These are phyloP conservation scores for Periconia digitata DNA, from an alignment of 2,329 filamentous ascomycete species.

Conservation along the genomic window DNA sequence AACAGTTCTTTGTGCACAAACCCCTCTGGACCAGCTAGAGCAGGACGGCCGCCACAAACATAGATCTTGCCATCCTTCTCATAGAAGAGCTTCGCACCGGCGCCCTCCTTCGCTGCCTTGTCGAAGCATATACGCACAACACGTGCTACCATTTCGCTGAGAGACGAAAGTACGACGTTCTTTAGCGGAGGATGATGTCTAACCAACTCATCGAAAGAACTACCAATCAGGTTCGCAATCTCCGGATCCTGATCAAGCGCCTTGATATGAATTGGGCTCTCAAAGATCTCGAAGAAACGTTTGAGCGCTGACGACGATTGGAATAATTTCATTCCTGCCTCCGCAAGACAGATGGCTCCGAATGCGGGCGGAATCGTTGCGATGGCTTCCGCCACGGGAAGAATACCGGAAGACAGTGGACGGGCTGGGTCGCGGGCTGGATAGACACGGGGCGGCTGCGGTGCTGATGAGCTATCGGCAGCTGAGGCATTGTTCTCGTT, in stretches of 20 bases:
- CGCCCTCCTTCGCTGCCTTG: constrained; percentile 68
- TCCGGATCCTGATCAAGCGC: constrained; percentile 75
- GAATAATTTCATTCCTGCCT: constrained; percentile 83
- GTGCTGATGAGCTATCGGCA: constrained; percentile 13
- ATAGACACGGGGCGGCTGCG: constrained; percentile 20
- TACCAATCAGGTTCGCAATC: constrained; percentile 73
- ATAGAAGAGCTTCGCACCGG: constrained; percentile 78
- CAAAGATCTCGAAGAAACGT: constrained; percentile 93
- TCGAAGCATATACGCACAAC: constrained; percentile 73
- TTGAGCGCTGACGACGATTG: constrained; percentile 79
- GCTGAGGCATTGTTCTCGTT: constrained; percentile 9
- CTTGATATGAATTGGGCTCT: constrained; percentile 85
- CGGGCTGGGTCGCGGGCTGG: constrained; percentile 26
- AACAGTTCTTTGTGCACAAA: constrained; percentile 14
- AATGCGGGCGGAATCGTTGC: constrained; percentile 83
- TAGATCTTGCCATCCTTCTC: constrained; percentile 60
- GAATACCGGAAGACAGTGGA: constrained; percentile 67
- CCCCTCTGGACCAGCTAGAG: constrained; percentile 48
- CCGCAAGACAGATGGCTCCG: constrained; percentile 91
- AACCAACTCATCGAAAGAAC: constrained; percentile 89
- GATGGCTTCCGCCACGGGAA: constrained; percentile 88
- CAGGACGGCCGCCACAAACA: constrained; percentile 58
- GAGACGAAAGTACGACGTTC: constrained; percentile 76
- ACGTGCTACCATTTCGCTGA: constrained; percentile 84
- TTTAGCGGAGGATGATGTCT: constrained; percentile 88